Evolutionary conservation across 495 filamentous ascomycete genomes (phyloP), one percentile per base, ranked within the genome.

Genomic region (Bryoglossum gracile): DNA sequence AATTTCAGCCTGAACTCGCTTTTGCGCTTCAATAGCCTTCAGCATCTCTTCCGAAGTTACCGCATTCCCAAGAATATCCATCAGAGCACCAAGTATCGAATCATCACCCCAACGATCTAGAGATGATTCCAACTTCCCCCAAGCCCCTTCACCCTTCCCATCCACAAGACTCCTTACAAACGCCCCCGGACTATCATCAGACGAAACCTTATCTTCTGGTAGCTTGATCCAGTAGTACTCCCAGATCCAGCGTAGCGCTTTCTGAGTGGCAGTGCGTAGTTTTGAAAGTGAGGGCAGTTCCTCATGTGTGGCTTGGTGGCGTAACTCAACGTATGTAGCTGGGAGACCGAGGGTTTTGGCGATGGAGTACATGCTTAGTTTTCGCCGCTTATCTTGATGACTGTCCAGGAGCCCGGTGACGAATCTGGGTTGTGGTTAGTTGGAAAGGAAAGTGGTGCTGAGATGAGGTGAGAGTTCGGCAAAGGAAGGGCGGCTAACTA

Each of bases 261-360:
- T 76, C 53, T 71, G 55, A 2, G 82, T 74, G 4, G 83, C 80
- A 10, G 71, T 70, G 44, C 86, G 71, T 45, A 96, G 66, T 21
- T 86, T 77, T 5, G 74, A 66, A 43, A 96, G 66, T 0, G 80
- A 78, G 0, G 91, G 90, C 45, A 95, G 67, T 57, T 88, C 84
- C 53, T 89, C 84, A 63, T 97, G 91, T 30, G 88, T 92, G 25
- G 86, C 86, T 62, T 92, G 83, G 59, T 97, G 91, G 14, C 91
- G 74, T 43, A 95, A 69, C 66, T 95, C 89, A 28, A 96, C 89
- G 62, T 95, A 92, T 0, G 84, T 81, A 6, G 82, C 80, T 3
- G 90, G 88, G 17, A 96, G 70, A 0, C 81, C 84, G 14, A 92
- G 72, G 43, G 80, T 80, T 55, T 77, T 73, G 1, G 90, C 90